Evolutionary conservation across 129 eudicot species (phyloP), one percentile per base, ranked within the genome.

Genomic region (Gnaphalium uliginosum): DNA sequence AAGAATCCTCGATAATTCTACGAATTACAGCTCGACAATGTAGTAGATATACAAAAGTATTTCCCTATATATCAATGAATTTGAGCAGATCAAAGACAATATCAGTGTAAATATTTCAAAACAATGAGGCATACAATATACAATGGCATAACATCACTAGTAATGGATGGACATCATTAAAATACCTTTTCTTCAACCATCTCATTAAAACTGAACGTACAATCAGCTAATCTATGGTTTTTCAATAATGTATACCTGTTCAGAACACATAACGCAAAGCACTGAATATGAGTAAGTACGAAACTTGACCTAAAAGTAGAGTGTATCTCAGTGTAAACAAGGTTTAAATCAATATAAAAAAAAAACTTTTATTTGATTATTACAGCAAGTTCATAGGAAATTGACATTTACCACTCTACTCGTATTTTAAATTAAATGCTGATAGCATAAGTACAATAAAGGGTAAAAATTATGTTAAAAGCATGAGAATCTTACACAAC

Each of bases 211-310:
- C 21, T 11, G 22, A 57, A 57, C 6, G 62, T 57, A 22, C 61
- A 56, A 56, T 18, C 26, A 56, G 61, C 61, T 23, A 56, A 56
- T 56, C 61, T 56, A 56, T 56, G 61, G 61, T 56, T 56, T 56
- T 8, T 56, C 19, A 56, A n/a, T 26, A 8, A 56, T 19, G 61
- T 56, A 56, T 56, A 56, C 26, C 61, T 54, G 61, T 54, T 54
- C 8, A 6, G 61, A 54, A 54, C 25, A 54, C 25, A 54, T n/a
- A 54, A 19, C 11, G 25, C 61, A 19, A 53, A 54, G 25, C 21
- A 54, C 10, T 54, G 61, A 54, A 54, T 19, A 54, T 54, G 25
- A 54, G 15, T 54, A 54, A 54, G 6, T 54, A 54, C 11, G 61
- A 54, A 54, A 54, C 25, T 19, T 54, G 11, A 6, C 23, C 21